Conservation (phyloP, 441 rosid genomes). For the Gossypium schwendimanii region DNA sequence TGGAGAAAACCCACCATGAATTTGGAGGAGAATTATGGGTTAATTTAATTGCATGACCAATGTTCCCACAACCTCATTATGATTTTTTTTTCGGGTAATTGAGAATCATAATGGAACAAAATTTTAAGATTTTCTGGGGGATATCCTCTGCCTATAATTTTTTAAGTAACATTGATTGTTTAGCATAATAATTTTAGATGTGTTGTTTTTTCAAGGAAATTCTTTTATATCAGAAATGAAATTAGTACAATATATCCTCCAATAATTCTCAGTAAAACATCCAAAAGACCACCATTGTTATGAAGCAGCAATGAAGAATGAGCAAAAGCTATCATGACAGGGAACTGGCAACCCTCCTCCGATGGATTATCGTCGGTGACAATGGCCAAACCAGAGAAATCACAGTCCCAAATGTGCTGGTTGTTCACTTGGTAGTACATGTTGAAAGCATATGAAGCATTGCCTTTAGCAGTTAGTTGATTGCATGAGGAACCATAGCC, state of each 20-base stretch:
- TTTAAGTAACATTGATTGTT: background rate
- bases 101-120: background rate
- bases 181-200: background rate
- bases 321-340: slow-evolving; percentile 27
- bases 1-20: background rate
- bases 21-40: background rate
- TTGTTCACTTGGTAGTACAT: slow-evolving; percentile 37
- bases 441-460: slow-evolving; percentile 46
- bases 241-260: slow-evolving; percentile 15
- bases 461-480: slow-evolving; percentile 20
- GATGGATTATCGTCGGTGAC: slow-evolving; percentile 33
- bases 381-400: slow-evolving; percentile 29
- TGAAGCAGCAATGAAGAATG: slow-evolving; percentile 10
- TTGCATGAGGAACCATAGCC: slow-evolving; percentile 39
- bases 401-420: slow-evolving; percentile 32
- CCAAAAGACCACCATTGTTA: background rate
- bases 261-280: slow-evolving; percentile 11
- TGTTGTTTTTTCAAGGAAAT: background rate
- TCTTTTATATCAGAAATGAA: background rate
- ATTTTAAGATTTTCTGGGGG: background rate
- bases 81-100: background rate
- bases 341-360: slow-evolving; percentile 27
- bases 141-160: background rate
- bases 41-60: background rate
- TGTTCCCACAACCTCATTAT: background rate